Evolutionary conservation across 192 early-diverging fungal species (phyloP).

Genomic region (Chytriomyces sp.): DNA sequence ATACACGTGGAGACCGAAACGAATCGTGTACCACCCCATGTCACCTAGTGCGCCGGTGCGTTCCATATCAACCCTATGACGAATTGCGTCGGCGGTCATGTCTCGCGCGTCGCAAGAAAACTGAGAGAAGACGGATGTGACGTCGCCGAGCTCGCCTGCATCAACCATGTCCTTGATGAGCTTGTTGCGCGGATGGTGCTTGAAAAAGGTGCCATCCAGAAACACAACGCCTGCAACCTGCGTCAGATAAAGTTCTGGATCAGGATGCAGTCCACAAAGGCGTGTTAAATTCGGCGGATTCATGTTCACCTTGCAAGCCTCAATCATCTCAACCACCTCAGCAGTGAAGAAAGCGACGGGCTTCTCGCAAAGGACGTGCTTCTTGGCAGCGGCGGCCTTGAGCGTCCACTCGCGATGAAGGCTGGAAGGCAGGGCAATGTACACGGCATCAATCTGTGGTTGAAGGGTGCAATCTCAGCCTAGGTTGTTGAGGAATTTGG

Average conservation of each 20-base stretch:
- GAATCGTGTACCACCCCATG: conserved; percentile 31
- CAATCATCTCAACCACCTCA: conserved; percentile 25
- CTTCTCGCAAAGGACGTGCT: conserved; percentile 35
- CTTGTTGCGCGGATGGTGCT: conserved; percentile 31
- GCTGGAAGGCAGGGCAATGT: conserved; percentile 26
- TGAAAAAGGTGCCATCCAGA: conserved; percentile 35
- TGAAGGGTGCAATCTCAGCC: neutral
- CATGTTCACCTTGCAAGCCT: conserved; percentile 21
- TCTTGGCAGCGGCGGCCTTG: conserved; percentile 31
- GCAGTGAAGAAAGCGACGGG: conserved; percentile 24
- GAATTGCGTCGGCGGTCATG: conserved; percentile 23
- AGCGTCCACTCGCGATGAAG: conserved; percentile 32
- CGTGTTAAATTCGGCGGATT: too few relatives aligned
- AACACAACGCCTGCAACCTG: conserved; percentile 24
- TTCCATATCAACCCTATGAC: conserved; percentile 20
- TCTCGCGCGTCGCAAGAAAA: conserved; percentile 18
- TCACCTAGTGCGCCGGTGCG: conserved; percentile 18
- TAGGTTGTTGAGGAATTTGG: neutral
- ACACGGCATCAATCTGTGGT: conserved; percentile 27
- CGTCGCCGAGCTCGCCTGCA: conserved; percentile 21
- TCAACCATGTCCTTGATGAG: conserved; percentile 23
- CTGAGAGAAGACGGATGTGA: conserved; percentile 25
- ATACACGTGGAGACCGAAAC: conserved; percentile 28
- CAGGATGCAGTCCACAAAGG: too few relatives aligned
- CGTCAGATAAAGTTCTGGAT: too few relatives aligned